Evolutionary conservation across 1,284 basidiomycete species (phyloP).

Genomic region (Cryptococcus neoformans): DNA sequence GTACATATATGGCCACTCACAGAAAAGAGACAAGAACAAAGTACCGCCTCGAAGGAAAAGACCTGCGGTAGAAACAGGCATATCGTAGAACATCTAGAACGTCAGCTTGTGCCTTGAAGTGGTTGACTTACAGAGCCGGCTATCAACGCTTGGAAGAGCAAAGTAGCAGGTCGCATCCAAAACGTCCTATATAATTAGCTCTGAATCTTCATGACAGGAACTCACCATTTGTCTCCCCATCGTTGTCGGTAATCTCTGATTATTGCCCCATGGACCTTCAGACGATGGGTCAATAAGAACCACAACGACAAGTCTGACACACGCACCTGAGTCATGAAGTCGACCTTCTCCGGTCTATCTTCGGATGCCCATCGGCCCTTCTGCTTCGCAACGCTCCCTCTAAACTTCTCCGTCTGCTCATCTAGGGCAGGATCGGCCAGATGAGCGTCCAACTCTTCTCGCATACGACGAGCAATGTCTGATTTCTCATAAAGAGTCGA

Average conservation of each 20-base stretch:
- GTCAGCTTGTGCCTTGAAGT: background rate
- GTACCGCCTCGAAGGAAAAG: conserved; percentile 79
- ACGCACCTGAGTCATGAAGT: conserved; percentile 25
- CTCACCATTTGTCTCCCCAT: conserved; percentile 36
- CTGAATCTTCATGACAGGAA: too few species aligned
- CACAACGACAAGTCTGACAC: too few species aligned
- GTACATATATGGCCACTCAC: conserved; percentile 13
- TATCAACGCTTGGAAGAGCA: conserved; percentile 44
- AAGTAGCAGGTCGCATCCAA: conserved; percentile 38
- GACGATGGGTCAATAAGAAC: background rate
- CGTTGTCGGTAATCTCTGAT: conserved; percentile 39
- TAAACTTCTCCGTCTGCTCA: conserved; percentile 12
- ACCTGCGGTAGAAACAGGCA: conserved; percentile 61
- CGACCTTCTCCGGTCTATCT: conserved; percentile 23
- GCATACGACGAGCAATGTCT: conserved; percentile 27
- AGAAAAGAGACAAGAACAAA: conserved; percentile 52
- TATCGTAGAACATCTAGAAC: conserved; percentile 59
- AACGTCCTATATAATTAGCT: conserved; percentile 11
- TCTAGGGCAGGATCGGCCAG: conserved; percentile 17
- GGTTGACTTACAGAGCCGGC: conserved; percentile 56
- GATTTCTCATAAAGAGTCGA: conserved; percentile 30
- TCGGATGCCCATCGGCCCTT: conserved; percentile 28
- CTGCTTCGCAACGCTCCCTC: conserved; percentile 14
- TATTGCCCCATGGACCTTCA: conserved; percentile 25
- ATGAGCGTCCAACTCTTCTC: conserved; percentile 30